Evolutionary conservation across 352 stramenopile genomes (phyloP).

Genomic region (Phytophthora sojae): DNA sequence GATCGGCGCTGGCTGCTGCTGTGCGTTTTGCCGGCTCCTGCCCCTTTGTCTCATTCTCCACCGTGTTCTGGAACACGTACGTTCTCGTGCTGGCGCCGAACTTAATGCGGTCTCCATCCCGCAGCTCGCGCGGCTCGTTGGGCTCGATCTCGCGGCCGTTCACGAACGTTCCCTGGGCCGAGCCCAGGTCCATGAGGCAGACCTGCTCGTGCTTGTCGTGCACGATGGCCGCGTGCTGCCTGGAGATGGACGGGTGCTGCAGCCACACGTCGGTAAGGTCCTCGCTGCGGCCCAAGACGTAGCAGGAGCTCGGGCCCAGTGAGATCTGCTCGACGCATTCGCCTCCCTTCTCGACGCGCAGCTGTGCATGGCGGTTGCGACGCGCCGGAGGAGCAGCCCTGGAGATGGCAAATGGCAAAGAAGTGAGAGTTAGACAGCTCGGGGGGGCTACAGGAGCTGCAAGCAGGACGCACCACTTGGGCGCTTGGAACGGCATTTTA

Average conservation of each 20-base stretch:
- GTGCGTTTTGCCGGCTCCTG: not conserved
- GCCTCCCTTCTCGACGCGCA: conserved; percentile 67
- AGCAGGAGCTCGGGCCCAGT: conserved; percentile 63
- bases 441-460: not conserved
- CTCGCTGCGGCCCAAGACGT: conserved; percentile 80
- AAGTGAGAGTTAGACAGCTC: not conserved
- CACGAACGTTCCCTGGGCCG: conserved; percentile 87
- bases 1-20: conserved; percentile 18
- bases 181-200: conserved; percentile 77
- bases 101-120: conserved; percentile 54
- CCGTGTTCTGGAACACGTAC: conserved; percentile 56
- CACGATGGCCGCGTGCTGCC: conserved; percentile 80
- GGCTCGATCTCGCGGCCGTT: conserved; percentile 72
- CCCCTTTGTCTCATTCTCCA: conserved; percentile 7
- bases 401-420: conserved; percentile 2
- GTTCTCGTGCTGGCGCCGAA: conserved; percentile 73
- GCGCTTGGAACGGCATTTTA: conserved; percentile 27
- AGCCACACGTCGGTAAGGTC: conserved; percentile 79
- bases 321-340: conserved; percentile 49
- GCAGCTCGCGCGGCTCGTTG: conserved; percentile 50
- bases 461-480: conserved; percentile 30
- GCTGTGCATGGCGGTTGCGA: conserved; percentile 50
- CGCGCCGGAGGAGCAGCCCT: conserved; percentile 62
- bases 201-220: conserved; percentile 67
- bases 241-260: conserved; percentile 83